These are phyloP conservation scores for Blastomyces silverae DNA, from an alignment of 2,329 filamentous ascomycete genomes.

Conservation along the genomic window DNA sequence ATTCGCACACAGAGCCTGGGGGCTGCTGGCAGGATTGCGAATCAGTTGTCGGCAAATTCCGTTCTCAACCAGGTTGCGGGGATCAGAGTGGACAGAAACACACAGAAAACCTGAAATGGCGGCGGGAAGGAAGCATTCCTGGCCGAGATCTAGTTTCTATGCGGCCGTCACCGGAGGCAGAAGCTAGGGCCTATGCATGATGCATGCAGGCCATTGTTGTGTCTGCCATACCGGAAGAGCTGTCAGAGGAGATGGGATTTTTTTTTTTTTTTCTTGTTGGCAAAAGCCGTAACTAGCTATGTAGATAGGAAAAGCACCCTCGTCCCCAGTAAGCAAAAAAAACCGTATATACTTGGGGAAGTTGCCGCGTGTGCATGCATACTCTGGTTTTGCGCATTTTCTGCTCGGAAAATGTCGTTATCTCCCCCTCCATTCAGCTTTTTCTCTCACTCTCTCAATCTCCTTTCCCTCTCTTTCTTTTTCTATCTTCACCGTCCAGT, in stretches of 20 bases:
- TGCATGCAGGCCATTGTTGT: constrained; percentile 2
- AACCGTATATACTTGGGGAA: background rate
- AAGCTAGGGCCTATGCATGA: background rate
- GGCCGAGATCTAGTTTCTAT: background rate
- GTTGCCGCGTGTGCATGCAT: background rate
- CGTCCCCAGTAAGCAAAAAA: background rate
- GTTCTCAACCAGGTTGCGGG: constrained; percentile 10
- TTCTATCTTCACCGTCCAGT: background rate
- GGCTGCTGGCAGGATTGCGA: background rate
- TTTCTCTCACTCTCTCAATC: background rate
- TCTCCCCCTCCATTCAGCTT: background rate
- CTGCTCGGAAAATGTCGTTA: background rate
- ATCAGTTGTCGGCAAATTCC: background rate
- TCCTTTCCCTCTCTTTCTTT: background rate
- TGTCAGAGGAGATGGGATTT: background rate
- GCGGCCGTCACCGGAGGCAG: constrained; percentile 4
- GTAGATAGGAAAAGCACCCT: background rate
- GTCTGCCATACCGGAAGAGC: background rate
- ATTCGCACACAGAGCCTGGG: background rate
- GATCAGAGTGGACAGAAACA: constrained; percentile 2
- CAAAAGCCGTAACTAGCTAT: background rate
- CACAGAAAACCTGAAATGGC: background rate
- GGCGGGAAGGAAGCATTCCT: background rate
- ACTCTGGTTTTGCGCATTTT: background rate
- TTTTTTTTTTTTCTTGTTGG: background rate